Base-by-base conservation (phyloP, 2,329 filamentous ascomycete genomes). In the Stagonosporopsis rhizophila region DNA sequence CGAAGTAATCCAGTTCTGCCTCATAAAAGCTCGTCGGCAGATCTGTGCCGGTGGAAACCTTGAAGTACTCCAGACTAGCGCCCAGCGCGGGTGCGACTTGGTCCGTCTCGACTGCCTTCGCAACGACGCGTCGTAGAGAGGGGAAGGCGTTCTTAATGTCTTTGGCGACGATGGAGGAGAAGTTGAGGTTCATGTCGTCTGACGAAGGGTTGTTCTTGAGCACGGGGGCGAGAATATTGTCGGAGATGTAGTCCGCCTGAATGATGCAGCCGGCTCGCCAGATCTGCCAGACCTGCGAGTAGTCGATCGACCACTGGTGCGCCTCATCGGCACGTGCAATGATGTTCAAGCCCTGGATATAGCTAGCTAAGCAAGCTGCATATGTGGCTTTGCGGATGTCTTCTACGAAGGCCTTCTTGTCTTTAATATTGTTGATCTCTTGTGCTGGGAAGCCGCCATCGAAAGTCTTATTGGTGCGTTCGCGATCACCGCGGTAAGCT, bases 181-280 rank as follows among this genome's bases (percentile, higher is more conserved):
- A 66, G 50, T 82, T 73, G 60, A 75, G 76, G 4, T 81, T 75
- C 6, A 85, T 74, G 52, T 85, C 79, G 61, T 81, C 77, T 12
- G 78, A 71, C 1, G 60, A 59, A 1, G 62, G 60, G 5, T 65
- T 64, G 6, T 60, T 60, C n/a, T 66, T 65, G 25, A 78, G 82
- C 44, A 83, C 76, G 0, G 75, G 72, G 6, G 80, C 77, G 2
- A 90, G 78, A 27, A 90, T 71, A 46, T 87, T 82, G 44, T 71
- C 65, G 3, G 83, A 82, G 57, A 91, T 87, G 62, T 85, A 80
- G 61, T 89, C 87, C 1, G 85, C 82, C 65, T 87, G 84, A 67
- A 91, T 90, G 71, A 91, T 90, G 72, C 88, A 90, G 7, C 89
- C 88, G 0, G 81, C 85, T 2, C 86, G 82, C 88, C 88, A 90